Evolutionary conservation across 441 rosid genomes (phyloP), one percentile per base, ranked within the genome.

Genomic region (Adansonia rubrostipa): DNA sequence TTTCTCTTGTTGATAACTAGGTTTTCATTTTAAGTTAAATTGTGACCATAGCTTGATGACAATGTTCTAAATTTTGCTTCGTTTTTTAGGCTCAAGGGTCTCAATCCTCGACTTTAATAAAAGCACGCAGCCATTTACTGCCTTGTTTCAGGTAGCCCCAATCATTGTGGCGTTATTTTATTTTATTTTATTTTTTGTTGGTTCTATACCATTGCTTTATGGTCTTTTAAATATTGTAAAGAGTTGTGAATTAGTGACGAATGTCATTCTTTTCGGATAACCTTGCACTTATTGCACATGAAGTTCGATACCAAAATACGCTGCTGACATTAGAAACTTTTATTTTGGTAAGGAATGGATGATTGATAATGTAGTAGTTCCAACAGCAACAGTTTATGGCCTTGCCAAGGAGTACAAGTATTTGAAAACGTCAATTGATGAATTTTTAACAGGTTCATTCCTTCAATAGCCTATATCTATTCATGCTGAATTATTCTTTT

Each of bases 21-120:
- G 4, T 47, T 13, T 45, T 61, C 22, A 22, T n/a, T 71, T 33
- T 9, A n/a, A 42, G 44, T 44, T 9, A 19, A 66, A 56, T 61
- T 74, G 61, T 40, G 9, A 15, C 44, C 45, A 14, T n/a, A 53
- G 17, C 56, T 63, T 74, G 51, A 72, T 44, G 9, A 45, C 67
- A 33, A 36, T 77, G 56, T 76, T 36, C 51, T 47, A 60, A 62
- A 74, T 66, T 47, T 57, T 73, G 11, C 44, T 75, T 71, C 68
- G 19, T 1, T 80, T 82, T 82, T 68, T 86, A 93, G 98, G 96
- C 66, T 87, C 92, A 33, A 88, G 80, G 81, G 83, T 81, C 22
- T 95, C 97, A 0, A 83, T 95, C 20, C 95, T 95, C 69, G 99
- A 95, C 82, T 91, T 91, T 74, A 92, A 89, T 77, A 93, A 93